Evolutionary conservation across 257 asterid genomes (phyloP), one percentile per base, ranked within the genome.

Genomic region (Voacanga thouarsii): DNA sequence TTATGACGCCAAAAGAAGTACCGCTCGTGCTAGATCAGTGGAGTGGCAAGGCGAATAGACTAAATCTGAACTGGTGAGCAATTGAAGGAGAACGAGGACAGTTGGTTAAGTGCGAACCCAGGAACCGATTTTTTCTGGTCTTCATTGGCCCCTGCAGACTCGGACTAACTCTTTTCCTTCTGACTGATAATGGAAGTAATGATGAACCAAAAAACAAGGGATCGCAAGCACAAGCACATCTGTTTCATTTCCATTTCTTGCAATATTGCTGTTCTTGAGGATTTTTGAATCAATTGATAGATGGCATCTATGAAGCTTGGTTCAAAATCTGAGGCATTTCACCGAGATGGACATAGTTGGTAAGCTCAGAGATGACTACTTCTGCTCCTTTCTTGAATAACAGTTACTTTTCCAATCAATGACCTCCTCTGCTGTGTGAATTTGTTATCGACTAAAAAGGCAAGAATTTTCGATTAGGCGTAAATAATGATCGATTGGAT

Each of bases 261-360:
- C 14, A 15, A 3, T 19, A 39, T 61, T 71, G 8, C 41, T 6
- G 28, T 16, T 26, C 30, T 60, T 30, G 15, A 53, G 37, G 23
- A 12, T 59, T 7, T 33, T n/a, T 41, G 45, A 57, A n/a, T 44
- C 8, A 41, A 23, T 5, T 30, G 74, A 65, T 69, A 9, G 73
- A 90, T 94, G 97, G 94, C 96, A 45, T 92, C 76, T 79, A 65
- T 89, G 94, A 91, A 84, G 80, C 86, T 91, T 74, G 99, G 99
- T 75, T 90, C 99, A 11, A 94, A 94, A 85, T 82, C 97, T 16
- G 97, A 92, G 82, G 92, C 91, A 12, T 91, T 94, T 75, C 90
- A 88, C 24, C 89, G 87, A 63, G 94, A 94, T 69, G 97, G 95
- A 77, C 92, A 90, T 12, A 59, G 89, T 2, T 94, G 99, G 99